Evolutionary conservation across 116 monocot genomes (phyloP), one percentile per base, ranked within the genome.

Genomic region (Dioscorea cayenensis): DNA sequence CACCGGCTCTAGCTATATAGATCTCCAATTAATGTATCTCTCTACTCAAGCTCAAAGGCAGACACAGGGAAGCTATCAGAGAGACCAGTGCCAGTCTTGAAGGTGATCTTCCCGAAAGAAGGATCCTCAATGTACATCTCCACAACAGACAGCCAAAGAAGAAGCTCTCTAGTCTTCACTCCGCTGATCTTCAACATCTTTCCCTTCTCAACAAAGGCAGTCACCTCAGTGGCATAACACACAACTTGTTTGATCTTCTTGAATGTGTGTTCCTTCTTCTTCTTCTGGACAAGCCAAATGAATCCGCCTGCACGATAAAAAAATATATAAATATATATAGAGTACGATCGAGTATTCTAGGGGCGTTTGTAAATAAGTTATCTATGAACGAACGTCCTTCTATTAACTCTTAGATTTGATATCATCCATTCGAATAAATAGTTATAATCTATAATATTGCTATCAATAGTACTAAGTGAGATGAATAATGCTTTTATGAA

Each of bases 121-220:
- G 71, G 73, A 17, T 63, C 69, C 28, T 71, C 75, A 17, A 75
- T 58, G 23, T 75, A 75, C 48, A 75, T 64, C 75, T 75, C 80
- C 14, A 66, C 74, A 29, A 83, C 76, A 16, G 79, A 71, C 4
- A 83, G 75, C 79, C 83, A 83, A 23, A 79, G 17, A 35, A 83
- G 64, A 14, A 83, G 72, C 67, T 76, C 83, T 73, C 68, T 79
- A 0, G 73, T 70, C 79, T 79, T 84, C 38, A 84, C 84, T 10
- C 84, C 79, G 0, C 72, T 65, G 69, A 55, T 55, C 55, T 55
- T 55, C 55, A 18, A n/a, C 55, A 55, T 55, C 55, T 55, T 55
- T 55, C 55, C 55, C n/a, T 55, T 55, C 55, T 55, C 55, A 8
- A 55, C 55, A n/a, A 55, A 55, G 11, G 55, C 55, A 79, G 73